phyloP scores from a whole-genome alignment of 2,329 filamentous ascomycete genomes.

The Macroventuria anomochaeta region DNA sequence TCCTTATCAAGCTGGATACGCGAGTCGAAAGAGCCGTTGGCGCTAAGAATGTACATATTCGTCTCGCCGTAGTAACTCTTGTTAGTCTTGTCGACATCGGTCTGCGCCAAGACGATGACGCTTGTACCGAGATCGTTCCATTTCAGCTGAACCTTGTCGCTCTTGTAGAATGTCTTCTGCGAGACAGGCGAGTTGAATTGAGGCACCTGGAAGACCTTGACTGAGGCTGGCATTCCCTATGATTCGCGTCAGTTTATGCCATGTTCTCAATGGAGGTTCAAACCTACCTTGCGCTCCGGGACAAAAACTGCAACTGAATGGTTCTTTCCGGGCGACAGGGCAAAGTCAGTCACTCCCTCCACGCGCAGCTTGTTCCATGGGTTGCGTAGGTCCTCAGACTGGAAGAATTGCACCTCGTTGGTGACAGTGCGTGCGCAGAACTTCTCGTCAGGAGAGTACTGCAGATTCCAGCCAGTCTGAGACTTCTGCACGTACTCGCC shows the following conservation, averaged over 20 bases:
- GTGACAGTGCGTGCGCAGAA: constrained; percentile 93
- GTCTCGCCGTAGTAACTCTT: constrained; percentile 99
- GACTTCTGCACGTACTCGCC: constrained; percentile 95
- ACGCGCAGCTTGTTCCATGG: constrained; percentile 96
- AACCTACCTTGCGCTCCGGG: constrained; percentile 86
- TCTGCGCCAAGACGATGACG: constrained; percentile 93
- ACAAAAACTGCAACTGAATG: constrained; percentile 94
- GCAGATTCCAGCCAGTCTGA: constrained; percentile 94
- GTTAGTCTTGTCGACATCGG: constrained; percentile 96
- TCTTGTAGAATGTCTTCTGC: constrained; percentile 99
- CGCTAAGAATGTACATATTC: constrained; percentile 91
- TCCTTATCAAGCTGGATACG: constrained; percentile 94
- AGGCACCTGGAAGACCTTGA: constrained; percentile 94
- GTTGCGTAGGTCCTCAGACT: constrained; percentile 81
- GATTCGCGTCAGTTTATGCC: constrained; percentile 20
- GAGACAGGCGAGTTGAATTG: constrained; percentile 83
- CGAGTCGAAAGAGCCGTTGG: constrained; percentile 90
- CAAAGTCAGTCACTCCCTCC: constrained; percentile 89
- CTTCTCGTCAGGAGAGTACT: constrained; percentile 92
- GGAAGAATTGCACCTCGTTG: constrained; percentile 97
- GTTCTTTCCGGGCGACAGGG: constrained; percentile 85
- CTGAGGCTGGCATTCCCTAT: constrained; percentile 88
- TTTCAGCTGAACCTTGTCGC: constrained; percentile 97
- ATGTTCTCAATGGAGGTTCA: background rate
- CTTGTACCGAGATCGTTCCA: constrained; percentile 95